A percentile compares a stretch with the other conserved stretches of the same genome.
Evolutionary conservation across 2,329 filamentous ascomycete genomes (phyloP).

Genomic region (Aspergillus carbonarius): DNA sequence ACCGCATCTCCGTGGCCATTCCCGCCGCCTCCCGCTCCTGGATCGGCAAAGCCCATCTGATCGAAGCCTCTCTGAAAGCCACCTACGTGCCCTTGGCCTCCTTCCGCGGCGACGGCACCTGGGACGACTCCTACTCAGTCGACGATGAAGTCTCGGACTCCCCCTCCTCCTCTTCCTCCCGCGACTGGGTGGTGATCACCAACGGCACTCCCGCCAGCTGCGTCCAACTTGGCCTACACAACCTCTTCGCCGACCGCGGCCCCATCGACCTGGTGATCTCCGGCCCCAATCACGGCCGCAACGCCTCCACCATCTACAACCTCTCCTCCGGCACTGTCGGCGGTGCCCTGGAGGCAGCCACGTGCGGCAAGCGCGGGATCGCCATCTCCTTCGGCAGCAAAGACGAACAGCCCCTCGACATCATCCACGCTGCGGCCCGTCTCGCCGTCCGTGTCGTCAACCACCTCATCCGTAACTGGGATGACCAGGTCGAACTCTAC

Average conservation of each 20-base stretch:
- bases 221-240: conserved; percentile 73
- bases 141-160: background rate
- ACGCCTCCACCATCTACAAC: conserved; percentile 74
- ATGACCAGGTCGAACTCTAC: conserved; percentile 71
- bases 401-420: conserved; percentile 70
- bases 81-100: conserved; percentile 69
- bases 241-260: conserved; percentile 68
- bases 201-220: conserved; percentile 76
- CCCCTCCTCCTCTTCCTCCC: background rate
- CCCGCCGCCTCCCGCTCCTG: conserved; percentile 86
- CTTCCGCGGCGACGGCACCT: conserved; percentile 54
- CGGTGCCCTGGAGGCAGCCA: conserved; percentile 70
- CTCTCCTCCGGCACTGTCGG: conserved; percentile 74
- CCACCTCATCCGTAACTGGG: conserved; percentile 70
- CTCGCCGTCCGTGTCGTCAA: conserved; percentile 73
- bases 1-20: conserved; percentile 81
- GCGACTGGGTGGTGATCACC: conserved; percentile 68
- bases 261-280: conserved; percentile 71
- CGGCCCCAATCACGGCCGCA: conserved; percentile 76
- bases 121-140: conserved; percentile 46
- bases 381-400: conserved; percentile 83
- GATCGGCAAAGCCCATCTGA: conserved; percentile 95
- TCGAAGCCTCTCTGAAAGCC: conserved; percentile 78
- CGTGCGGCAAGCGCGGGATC: conserved; percentile 66
- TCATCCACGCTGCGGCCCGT: conserved; percentile 71